Evolutionary conservation across 2,329 filamentous ascomycete species (phyloP), one percentile per base, ranked within the genome.

Genomic region (Boeremia lycopersici): DNA sequence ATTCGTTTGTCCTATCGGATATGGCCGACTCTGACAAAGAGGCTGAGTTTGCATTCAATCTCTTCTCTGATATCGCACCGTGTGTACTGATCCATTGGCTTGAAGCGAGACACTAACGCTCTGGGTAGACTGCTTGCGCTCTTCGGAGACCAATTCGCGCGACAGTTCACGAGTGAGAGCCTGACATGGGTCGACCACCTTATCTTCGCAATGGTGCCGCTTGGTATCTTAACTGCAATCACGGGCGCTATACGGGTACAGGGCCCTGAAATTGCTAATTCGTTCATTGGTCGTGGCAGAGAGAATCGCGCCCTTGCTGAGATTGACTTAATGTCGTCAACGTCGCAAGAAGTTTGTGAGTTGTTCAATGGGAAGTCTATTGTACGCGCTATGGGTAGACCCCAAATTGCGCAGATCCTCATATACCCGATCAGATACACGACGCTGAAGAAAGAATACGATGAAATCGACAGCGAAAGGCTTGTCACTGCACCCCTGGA

Each of bases 171-270:
- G 19, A 70, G 64, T 49, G 55, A 72, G 43, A 66, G 49, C 3
- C 49, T 68, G 0, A 40, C 25, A 7, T 39, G 33, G 6, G 26
- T 46, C 2, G 76, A 77, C 41, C 61, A 68, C 29, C 57, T 76
- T 25, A 69, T 76, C 4, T 66, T 76, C 6, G 72, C 73, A 1
- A 68, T 75, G 59, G 73, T 62, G 0, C 75, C 75, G 0, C 34
- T 78, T 0, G 78, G 78, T 0, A 74, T 80, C 25, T 54, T 80
- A 11, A 80, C 78, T 0, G 67, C 69, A 0, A 56, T 80, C 1
- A 68, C 72, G 36, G 61, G 59, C 5, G 64, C 64, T 0, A 73
- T 74, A 25, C 62, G 71, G 46, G 33, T 77, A 2, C 49, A 62
- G 48, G 76, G 71, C 1, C 51, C 31, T 1, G 28, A 67, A 0